Percentiles rank a stretch among this genome's conserved stretches.
Evolutionary conservation across 2,329 filamentous ascomycete genomes (phyloP).

Genomic region (Aspergillus luchuensis): DNA sequence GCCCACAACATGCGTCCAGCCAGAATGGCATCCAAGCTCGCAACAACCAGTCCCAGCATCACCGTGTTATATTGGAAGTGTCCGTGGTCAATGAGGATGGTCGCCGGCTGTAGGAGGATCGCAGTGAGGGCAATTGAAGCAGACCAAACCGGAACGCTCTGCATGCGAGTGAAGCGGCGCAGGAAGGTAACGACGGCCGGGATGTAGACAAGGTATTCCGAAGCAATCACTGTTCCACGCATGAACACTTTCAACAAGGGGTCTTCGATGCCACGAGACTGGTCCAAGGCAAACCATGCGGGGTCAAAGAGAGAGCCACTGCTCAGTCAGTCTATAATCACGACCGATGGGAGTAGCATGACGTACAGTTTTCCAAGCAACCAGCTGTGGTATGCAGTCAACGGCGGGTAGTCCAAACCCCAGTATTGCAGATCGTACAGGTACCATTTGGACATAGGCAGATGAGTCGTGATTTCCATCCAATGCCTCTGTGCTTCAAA

Average conservation of each 20-base stretch:
- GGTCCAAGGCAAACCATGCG: conserved; percentile 82
- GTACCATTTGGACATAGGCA: conserved; percentile 95
- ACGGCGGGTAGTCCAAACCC: conserved; percentile 95
- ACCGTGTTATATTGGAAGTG: conserved; percentile 99
- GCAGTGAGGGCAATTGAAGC: conserved; percentile 82
- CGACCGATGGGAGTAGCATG: conserved; percentile 11
- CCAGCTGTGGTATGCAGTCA: conserved; percentile 99
- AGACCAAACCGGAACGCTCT: conserved; percentile 78
- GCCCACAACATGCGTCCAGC: conserved; percentile 84
- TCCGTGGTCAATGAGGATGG: conserved; percentile 90
- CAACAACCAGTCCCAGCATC: conserved; percentile 89
- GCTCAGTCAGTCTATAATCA: conserved; percentile 18
- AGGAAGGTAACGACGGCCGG: conserved; percentile 85
- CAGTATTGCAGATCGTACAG: conserved; percentile 96
- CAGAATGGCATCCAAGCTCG: conserved; percentile 84
- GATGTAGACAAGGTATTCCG: conserved; percentile 87
- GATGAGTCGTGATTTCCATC: conserved; percentile 93
- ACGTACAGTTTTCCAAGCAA: conserved; percentile 76
- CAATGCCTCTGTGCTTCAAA: conserved; percentile 98
- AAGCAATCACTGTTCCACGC: conserved; percentile 86
- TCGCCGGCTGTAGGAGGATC: conserved; percentile 87
- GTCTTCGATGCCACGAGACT: conserved; percentile 80
- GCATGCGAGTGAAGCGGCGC: conserved; percentile 74
- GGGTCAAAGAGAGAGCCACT: conserved; percentile 75
- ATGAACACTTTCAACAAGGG: conserved; percentile 87